Conservation (phyloP, 164 flowering plant species). For the Berberis vulgaris region DNA sequence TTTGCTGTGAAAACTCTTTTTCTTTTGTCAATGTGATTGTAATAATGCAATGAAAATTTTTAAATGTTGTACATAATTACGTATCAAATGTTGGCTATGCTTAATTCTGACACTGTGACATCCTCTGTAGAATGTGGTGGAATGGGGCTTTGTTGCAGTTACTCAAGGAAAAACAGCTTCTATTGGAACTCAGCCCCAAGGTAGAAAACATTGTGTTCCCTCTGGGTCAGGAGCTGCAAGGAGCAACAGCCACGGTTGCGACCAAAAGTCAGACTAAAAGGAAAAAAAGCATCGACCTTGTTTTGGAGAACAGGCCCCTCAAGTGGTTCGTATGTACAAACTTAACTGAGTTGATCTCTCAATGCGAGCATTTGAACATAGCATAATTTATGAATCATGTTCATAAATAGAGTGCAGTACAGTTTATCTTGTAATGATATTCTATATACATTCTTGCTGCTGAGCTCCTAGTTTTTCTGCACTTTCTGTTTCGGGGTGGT, state of each 20-base stretch:
- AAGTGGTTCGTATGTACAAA: slow-evolving; percentile 51
- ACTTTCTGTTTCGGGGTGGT: too few species aligned
- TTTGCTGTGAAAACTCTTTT: too few species aligned
- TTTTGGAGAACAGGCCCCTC: slow-evolving; percentile 76
- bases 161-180: too few species aligned
- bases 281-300: slow-evolving; percentile 71
- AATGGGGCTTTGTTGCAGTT: too few species aligned
- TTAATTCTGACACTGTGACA: too few species aligned
- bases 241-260: slow-evolving; percentile 67
- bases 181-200: too few species aligned
- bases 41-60: too few species aligned
- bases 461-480: slow-evolving; percentile 49
- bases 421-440: neutral
- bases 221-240: slow-evolving; percentile 66
- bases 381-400: neutral
- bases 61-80: too few species aligned
- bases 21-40: too few species aligned
- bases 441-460: slow-evolving; percentile 38
- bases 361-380: neutral
- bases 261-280: slow-evolving; percentile 61
- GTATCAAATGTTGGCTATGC: too few species aligned
- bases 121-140: too few species aligned
- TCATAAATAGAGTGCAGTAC: neutral
- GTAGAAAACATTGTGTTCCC: slow-evolving; percentile 9
- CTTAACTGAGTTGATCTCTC: neutral